Evolutionary conservation across 2,329 filamentous ascomycete species (phyloP), one percentile per base, ranked within the genome.

Genomic region (Colletotrichum tamarilloi): DNA sequence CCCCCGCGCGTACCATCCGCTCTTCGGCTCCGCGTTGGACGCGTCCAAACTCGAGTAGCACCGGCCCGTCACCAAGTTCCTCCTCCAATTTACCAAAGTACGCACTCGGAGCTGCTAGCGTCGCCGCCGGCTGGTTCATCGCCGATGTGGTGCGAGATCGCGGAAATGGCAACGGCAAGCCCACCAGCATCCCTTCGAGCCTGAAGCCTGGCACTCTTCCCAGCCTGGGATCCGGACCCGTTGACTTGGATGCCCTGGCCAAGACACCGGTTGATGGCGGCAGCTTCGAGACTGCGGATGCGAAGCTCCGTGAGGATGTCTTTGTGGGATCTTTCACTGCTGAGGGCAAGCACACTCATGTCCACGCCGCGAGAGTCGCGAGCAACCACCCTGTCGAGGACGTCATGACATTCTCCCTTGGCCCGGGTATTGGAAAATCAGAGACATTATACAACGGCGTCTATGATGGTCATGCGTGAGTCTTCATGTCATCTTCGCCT

Each of bases 401-500:
- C 38, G 76, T 82, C 26, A 83, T 81, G 81, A 77, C 79, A 19
- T 74, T 81, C 2, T 80, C 77, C 11, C 59, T 81, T 14, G 82
- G 78, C 0, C 76, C 77, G 16, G 82, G 82, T 0, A 74, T 82
- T 0, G 80, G 77, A 1, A 78, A 77, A 1, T 74, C 64, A 2
- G 74, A 76, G 30, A 78, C 80, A 0, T 57, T 83, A 35, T 84
- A 76, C 60, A 79, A 80, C 38, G 84, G 83, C 8, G 83, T 89
- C 11, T 87, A 84, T 64, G 87, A 89, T 70, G 87, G 87, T 0
- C 87, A 89, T 74, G 85, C 84, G 83, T 85, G 68, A 81, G 84
- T 82, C 8, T 8, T 6, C 1, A 35, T 35, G 2, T 49, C 0
- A 38, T 22, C 11, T 14, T 19, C 5, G 12, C 7, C 19, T 24